phyloP scores from a whole-genome alignment of 495 filamentous ascomycete genomes.

The Penicillium malachiteum region DNA sequence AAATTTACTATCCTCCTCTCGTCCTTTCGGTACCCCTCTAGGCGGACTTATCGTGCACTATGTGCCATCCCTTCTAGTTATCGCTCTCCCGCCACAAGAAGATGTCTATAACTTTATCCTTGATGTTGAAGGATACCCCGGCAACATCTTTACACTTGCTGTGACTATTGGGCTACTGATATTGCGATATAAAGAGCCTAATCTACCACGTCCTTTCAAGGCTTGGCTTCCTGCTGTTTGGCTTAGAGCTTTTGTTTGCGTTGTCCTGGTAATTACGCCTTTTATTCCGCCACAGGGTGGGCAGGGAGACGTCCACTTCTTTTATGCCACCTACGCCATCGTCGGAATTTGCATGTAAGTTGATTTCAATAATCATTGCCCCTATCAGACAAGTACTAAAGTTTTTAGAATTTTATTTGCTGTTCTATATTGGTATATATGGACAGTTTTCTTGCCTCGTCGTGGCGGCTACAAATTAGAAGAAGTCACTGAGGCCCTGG shows the following conservation, averaged over 20 bases:
- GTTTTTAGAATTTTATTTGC: slow-evolving; percentile 55
- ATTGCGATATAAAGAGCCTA: slow-evolving; percentile 59
- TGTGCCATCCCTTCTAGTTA: slow-evolving; percentile 65
- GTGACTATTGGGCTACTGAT: slow-evolving; percentile 59
- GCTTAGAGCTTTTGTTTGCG: slow-evolving; percentile 34
- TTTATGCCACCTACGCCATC: slow-evolving; percentile 71
- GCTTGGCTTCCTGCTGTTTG: slow-evolving; percentile 56
- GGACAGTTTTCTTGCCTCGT: slow-evolving; percentile 62
- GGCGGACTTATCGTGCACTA: slow-evolving; percentile 68
- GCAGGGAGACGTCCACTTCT: slow-evolving; percentile 57
- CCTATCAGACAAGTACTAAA: not conserved
- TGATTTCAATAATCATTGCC: not conserved
- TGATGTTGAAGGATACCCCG: slow-evolving; percentile 70
- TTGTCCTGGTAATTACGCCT: slow-evolving; percentile 35
- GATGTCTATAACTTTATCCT: slow-evolving; percentile 73
- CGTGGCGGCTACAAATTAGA: slow-evolving; percentile 59
- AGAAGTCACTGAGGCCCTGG: slow-evolving; percentile 54
- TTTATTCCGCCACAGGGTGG: slow-evolving; percentile 48
- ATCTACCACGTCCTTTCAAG: slow-evolving; percentile 65
- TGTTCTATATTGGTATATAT: slow-evolving; percentile 69
- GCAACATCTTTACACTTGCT: slow-evolving; percentile 59
- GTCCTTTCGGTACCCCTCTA: slow-evolving; percentile 65
- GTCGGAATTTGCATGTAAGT: slow-evolving; percentile 70
- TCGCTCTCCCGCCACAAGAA: slow-evolving; percentile 60
- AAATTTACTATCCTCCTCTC: slow-evolving; percentile 58